Percentiles rank a stretch among this genome's conserved stretches.
Evolutionary conservation across 805 yeast species (phyloP).

Genomic region (Metschnikowia hibisci): DNA sequence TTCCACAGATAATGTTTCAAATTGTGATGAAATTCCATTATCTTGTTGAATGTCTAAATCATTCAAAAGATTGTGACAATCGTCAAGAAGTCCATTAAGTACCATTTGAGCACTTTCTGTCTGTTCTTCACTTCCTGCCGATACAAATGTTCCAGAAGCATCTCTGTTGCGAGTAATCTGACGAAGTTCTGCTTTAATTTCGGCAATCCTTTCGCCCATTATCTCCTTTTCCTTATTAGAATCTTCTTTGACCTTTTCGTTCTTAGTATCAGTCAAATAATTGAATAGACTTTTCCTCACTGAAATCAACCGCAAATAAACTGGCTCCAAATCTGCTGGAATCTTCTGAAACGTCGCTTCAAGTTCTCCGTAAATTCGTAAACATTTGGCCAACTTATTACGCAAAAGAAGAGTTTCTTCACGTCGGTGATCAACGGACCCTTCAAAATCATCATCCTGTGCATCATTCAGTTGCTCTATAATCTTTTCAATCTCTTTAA

Average conservation of each 20-base stretch:
- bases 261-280: constrained; percentile 23
- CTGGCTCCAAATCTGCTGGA: constrained; percentile 35
- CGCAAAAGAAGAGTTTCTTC: constrained; percentile 62
- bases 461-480: constrained; percentile 35
- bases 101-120: constrained; percentile 39
- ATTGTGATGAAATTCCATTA: constrained; percentile 20
- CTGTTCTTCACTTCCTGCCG: constrained; percentile 21
- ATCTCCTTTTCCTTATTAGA: not conserved
- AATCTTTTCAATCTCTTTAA: constrained; percentile 65
- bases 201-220: constrained; percentile 15
- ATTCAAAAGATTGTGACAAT: constrained; percentile 68
- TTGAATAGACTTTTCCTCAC: constrained; percentile 56
- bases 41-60: constrained; percentile 55
- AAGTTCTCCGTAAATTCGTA: constrained; percentile 52
- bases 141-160: constrained; percentile 49
- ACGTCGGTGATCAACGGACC: constrained; percentile 31
- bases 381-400: constrained; percentile 62
- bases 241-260: not conserved
- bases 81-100: constrained; percentile 74
- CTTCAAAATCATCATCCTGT: constrained; percentile 12
- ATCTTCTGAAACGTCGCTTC: constrained; percentile 46
- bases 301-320: constrained; percentile 57
- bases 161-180: constrained; percentile 32
- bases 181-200: constrained; percentile 14
- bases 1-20: constrained; percentile 21